Conservation (phyloP, 2,329 filamentous ascomycete genomes). For the Leptographium wingfieldii region DNA sequence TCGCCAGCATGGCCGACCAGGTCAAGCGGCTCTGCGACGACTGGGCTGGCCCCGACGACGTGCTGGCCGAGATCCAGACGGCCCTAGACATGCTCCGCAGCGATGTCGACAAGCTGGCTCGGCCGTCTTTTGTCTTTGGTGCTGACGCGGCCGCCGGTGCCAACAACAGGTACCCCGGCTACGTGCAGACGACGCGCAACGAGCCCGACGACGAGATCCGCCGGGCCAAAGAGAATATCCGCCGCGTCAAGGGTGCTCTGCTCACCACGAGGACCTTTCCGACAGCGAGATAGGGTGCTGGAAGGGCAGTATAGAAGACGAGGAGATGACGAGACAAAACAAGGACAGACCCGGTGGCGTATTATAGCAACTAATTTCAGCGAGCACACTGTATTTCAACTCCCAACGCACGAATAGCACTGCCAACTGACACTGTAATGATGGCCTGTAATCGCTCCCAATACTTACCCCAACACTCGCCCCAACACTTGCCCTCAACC, state of each 20-base stretch:
- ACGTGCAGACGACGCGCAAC: conserved; percentile 29
- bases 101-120: conserved; percentile 49
- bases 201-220: conserved; percentile 60
- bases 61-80: conserved; percentile 31
- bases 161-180: conserved; percentile 23
- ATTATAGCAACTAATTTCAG: too few relatives aligned
- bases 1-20: conserved; percentile 11
- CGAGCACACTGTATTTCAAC: too few relatives aligned
- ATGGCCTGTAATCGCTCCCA: too few relatives aligned
- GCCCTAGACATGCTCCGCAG: conserved; percentile 47
- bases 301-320: not conserved
- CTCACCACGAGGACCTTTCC: conserved; percentile 65
- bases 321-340: not conserved
- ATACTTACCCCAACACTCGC: too few relatives aligned
- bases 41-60: not conserved
- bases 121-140: conserved; percentile 14
- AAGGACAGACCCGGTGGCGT: too few relatives aligned
- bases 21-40: conserved; percentile 6
- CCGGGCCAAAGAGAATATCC: conserved; percentile 60
- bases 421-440: too few relatives aligned
- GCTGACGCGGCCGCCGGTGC: conserved; percentile 26
- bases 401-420: too few relatives aligned
- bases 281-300: conserved; percentile 18
- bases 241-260: conserved; percentile 67
- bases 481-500: not conserved